Conservation (phyloP, 2,329 filamentous ascomycete species). For the Pseudophaeomoniella oleicola region DNA sequence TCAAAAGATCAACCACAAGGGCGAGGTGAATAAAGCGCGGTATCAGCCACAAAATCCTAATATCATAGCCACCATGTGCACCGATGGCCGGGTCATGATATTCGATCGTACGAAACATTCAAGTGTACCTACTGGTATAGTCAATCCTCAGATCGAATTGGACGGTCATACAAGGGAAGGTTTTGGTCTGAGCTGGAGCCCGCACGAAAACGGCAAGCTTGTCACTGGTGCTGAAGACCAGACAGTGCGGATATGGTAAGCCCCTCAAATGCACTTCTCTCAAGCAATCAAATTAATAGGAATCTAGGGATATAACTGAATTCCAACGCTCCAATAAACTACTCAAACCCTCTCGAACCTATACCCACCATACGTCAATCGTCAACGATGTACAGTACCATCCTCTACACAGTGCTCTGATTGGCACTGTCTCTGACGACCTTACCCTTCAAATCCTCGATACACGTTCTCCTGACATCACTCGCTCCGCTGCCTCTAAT, state of each 20-base stretch:
- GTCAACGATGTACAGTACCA: conserved; percentile 98
- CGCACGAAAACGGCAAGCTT: conserved; percentile 64
- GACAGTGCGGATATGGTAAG: conserved; percentile 80
- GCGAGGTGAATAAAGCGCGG: conserved; percentile 95
- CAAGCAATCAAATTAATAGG: conserved; percentile 3
- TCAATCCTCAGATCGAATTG: conserved; percentile 73
- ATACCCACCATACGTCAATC: conserved; percentile 75
- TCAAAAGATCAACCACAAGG: conserved; percentile 91
- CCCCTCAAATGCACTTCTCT: not conserved
- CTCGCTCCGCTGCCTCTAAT: conserved; percentile 53
- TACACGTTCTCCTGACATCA: conserved; percentile 52
- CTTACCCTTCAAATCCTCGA: conserved; percentile 86
- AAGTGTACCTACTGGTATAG: conserved; percentile 55
- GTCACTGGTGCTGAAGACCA: conserved; percentile 85
- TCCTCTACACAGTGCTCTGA: conserved; percentile 66
- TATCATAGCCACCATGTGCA: conserved; percentile 83
- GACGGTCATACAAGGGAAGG: conserved; percentile 77
- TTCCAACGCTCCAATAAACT: conserved; percentile 55
- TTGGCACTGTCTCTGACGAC: conserved; percentile 92
- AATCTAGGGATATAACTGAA: conserved; percentile 59
- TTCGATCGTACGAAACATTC: conserved; percentile 95
- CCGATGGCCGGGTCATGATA: conserved; percentile 75
- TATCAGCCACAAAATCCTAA: conserved; percentile 97
- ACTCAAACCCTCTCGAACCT: conserved; percentile 58
- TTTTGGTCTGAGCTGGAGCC: conserved; percentile 87